These are phyloP conservation scores for Penicillium aurantiogriseum DNA, from an alignment of 2,329 filamentous ascomycete species.

Conservation along the genomic window DNA sequence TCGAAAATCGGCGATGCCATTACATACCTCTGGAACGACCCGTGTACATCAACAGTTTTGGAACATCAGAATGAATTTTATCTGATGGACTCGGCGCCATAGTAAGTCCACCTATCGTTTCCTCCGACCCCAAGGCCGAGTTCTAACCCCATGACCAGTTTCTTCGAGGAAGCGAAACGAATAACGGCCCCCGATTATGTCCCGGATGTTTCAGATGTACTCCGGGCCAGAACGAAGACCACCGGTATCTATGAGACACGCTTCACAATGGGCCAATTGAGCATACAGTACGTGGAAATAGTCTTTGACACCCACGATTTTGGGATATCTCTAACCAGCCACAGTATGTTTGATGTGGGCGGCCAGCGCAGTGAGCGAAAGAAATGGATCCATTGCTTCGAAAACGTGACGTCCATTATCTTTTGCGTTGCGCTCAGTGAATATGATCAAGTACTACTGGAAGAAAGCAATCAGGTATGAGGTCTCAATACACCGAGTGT, in stretches of 20 bases:
- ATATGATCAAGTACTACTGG: conserved; percentile 94
- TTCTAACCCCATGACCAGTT: conserved; percentile 57
- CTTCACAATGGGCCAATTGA: conserved; percentile 97
- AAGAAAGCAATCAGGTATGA: conserved; percentile 92
- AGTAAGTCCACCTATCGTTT: conserved; percentile 60
- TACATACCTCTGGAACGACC: conserved; percentile 84
- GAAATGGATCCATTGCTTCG: conserved; percentile 99
- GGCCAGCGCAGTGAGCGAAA: conserved; percentile 96
- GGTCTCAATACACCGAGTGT: conserved; percentile 2
- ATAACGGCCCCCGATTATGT: conserved; percentile 84
- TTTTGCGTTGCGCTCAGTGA: conserved; percentile 98
- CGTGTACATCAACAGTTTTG: conserved; percentile 76
- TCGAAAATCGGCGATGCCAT: conserved; percentile 78
- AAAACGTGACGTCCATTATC: conserved; percentile 99
- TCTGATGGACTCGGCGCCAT: conserved; percentile 97
- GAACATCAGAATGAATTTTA: conserved; percentile 98
- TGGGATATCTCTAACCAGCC: conserved; percentile 24
- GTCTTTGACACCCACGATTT: neutral
- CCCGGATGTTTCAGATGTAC: conserved; percentile 89
- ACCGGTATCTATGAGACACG: conserved; percentile 98
- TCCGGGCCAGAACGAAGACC: conserved; percentile 94
- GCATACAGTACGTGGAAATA: conserved; percentile 79
- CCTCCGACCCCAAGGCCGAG: neutral
- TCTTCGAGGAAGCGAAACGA: conserved; percentile 87
- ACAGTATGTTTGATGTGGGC: conserved; percentile 98